Evolutionary conservation across 2,329 filamentous ascomycete species (phyloP).

Genomic region (Pseudohalonectria lignicola): DNA sequence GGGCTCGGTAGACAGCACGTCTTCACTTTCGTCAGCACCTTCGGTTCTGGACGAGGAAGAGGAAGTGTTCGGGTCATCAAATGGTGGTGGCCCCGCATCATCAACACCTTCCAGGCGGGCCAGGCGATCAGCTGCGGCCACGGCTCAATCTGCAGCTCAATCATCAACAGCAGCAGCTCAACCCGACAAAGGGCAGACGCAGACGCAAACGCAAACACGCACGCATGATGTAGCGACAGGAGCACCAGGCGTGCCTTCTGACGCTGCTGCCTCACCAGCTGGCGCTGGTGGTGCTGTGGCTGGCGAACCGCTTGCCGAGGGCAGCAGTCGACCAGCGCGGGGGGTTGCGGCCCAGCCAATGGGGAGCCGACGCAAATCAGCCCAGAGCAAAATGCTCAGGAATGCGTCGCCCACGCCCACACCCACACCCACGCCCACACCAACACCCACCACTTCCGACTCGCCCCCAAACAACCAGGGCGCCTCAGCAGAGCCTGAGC

Average conservation of each 20-base stretch:
- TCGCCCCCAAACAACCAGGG: no score
- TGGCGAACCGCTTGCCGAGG: constrained; percentile 2
- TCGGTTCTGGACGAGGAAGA: constrained; percentile 11
- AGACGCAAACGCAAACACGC: not conserved
- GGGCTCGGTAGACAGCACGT: constrained; percentile 15
- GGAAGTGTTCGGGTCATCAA: constrained; percentile 4
- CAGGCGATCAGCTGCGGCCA: constrained; percentile 1
- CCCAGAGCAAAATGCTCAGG: constrained; percentile 13
- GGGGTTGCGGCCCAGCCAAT: constrained; percentile 15
- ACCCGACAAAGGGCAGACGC: not conserved
- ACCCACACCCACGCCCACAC: constrained; percentile 4
- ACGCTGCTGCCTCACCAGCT: constrained; percentile 2
- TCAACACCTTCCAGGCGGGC: not conserved
- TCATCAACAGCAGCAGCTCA: not conserved
- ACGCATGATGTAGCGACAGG: no score
- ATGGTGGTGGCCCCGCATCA: not conserved
- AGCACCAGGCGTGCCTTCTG: no score
- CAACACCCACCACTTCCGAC: constrained; percentile 3
- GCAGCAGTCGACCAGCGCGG: constrained; percentile 6
- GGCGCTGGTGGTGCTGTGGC: constrained; percentile 7
- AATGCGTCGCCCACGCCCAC: constrained; percentile 14
- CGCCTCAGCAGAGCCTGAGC: no score
- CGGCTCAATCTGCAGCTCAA: constrained; percentile 3
- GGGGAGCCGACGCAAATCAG: constrained; percentile 13
- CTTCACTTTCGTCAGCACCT: constrained; percentile 21